Evolutionary conservation across 2,329 filamentous ascomycete genomes (phyloP).

Genomic region (Colletotrichum tropicale): DNA sequence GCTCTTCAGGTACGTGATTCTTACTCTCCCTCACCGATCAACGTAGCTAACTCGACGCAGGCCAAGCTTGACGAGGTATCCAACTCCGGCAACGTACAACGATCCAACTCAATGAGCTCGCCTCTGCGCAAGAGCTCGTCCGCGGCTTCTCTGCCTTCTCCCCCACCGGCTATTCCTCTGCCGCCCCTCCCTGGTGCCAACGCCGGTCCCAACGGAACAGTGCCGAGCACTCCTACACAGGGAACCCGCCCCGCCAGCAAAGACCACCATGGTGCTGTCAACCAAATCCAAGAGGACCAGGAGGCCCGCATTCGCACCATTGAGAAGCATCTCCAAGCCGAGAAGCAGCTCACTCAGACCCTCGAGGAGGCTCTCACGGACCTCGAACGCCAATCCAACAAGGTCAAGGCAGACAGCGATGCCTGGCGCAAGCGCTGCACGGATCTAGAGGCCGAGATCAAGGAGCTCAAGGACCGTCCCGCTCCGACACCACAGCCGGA

Average conservation of each 20-base stretch:
- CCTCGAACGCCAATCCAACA: conserved; percentile 88
- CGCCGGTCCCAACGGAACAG: conserved; percentile 39
- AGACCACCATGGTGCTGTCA: conserved; percentile 67
- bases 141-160: conserved; percentile 84
- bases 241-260: conserved; percentile 79
- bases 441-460: conserved; percentile 75
- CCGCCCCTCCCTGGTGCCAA: conserved; percentile 78
- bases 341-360: conserved; percentile 94
- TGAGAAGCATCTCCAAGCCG: conserved; percentile 93
- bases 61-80: conserved; percentile 38
- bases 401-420: conserved; percentile 89
- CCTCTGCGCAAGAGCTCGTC: conserved; percentile 86
- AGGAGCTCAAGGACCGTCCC: conserved; percentile 63
- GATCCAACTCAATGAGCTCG: conserved; percentile 65
- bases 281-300: conserved; percentile 90
- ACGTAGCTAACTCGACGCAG: conserved; percentile 41
- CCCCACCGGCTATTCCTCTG: conserved; percentile 93
- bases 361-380: conserved; percentile 95
- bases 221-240: conserved; percentile 54
- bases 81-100: conserved; percentile 47
- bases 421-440: conserved; percentile 86
- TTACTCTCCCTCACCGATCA: not conserved
- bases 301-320: conserved; percentile 94
- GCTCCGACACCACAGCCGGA: conserved; percentile 53
- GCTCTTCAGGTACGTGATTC: conserved; percentile 72